Evolutionary conservation across 2,329 filamentous ascomycete genomes (phyloP).

Genomic region (Fusarium sp.): DNA sequence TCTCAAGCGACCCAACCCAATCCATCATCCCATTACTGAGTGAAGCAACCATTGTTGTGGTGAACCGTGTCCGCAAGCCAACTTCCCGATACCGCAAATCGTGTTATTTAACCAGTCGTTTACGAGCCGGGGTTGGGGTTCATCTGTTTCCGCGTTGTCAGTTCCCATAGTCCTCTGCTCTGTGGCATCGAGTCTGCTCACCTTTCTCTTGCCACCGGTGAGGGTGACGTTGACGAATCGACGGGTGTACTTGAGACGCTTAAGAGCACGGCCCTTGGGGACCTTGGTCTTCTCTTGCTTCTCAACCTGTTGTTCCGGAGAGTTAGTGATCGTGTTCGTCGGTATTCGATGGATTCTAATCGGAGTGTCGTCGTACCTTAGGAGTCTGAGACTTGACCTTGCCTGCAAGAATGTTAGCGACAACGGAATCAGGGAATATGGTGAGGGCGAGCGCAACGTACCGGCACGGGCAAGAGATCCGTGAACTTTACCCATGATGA

Average conservation of each 20-base stretch:
- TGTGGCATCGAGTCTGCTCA: slow-evolving; percentile 57
- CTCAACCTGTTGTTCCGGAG: slow-evolving; percentile 73
- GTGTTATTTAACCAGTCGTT: slow-evolving; percentile 48
- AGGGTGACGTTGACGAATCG: slow-evolving; percentile 98
- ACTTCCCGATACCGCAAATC: slow-evolving; percentile 49
- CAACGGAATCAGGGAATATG: slow-evolving; percentile 19
- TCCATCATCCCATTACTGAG: slow-evolving; percentile 54
- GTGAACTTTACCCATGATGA: slow-evolving; percentile 92
- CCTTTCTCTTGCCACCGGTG: slow-evolving; percentile 99
- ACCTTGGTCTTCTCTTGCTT: slow-evolving; percentile 95
- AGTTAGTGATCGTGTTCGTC: slow-evolving; percentile 51
- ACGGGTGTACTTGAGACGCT: slow-evolving; percentile 95
- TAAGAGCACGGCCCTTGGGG: slow-evolving; percentile 97
- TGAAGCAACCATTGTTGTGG: slow-evolving; percentile 50
- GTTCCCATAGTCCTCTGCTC: slow-evolving; percentile 20
- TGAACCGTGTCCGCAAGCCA: slow-evolving; percentile 51
- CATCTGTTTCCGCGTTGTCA: slow-evolving; percentile 72
- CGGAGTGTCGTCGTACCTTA: slow-evolving; percentile 73
- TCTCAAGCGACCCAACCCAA: slow-evolving; percentile 54
- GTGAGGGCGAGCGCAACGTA: slow-evolving; percentile 50
- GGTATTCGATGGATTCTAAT: slow-evolving; percentile 38
- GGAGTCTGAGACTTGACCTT: slow-evolving; percentile 98
- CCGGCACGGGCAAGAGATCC: slow-evolving; percentile 90
- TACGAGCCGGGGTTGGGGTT: slow-evolving; percentile 87
- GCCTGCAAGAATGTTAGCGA: slow-evolving; percentile 76